Evolutionary conservation across 202 grass and related monocot genomes (phyloP), one percentile per base, ranked within the genome.

Genomic region (Schoenoplectus triqueter): DNA sequence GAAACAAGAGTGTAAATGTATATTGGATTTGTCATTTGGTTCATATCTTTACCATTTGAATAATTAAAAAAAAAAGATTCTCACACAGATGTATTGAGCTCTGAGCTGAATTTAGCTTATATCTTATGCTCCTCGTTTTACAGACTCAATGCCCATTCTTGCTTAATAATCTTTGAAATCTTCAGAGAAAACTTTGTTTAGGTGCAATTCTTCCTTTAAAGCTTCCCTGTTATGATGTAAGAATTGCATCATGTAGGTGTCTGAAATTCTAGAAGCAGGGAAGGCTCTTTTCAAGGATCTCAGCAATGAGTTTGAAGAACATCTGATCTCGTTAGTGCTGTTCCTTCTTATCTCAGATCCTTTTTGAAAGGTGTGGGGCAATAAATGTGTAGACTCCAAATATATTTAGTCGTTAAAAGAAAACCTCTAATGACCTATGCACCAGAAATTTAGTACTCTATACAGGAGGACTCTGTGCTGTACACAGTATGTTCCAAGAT

Each of bases 271-370:
- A 80, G 95, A 98, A 44, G 84, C 91, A 57, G 89, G 84, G 44
- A 86, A 90, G 88, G 85, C 85, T 50, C 84, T 98, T 68, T 98
- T 98, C 89, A 95, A 92, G 88, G 88, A 93, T 83, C 91, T 92
- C 73, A 89, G 79, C 48, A 69, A 81, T 50, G 89, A 95, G 86
- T 98, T 98, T 55, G 92, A 95, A 88, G 92, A 98, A 7, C 95
- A 91, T 75, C 70, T 98, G 55, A 92, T 94, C 88, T 87, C 81
- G 95, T 98, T 42, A 89, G 85, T 73, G 15, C 14, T 14, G 11
- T 47, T 64, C 31, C 47, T 17, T 18, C 1, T 65, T 20, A n/a
- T 20, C 46, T 11, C 10, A 61, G 39, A 31, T 86, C 3, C 42
- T 6, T 79, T 39, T 68, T 49, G 6, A 3, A 5, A 10, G 3